Percentiles rank a stretch among this genome's conserved stretches.
phyloP scores from a whole-genome alignment of 345 rosid genomes.

The Ceriops tagal region DNA sequence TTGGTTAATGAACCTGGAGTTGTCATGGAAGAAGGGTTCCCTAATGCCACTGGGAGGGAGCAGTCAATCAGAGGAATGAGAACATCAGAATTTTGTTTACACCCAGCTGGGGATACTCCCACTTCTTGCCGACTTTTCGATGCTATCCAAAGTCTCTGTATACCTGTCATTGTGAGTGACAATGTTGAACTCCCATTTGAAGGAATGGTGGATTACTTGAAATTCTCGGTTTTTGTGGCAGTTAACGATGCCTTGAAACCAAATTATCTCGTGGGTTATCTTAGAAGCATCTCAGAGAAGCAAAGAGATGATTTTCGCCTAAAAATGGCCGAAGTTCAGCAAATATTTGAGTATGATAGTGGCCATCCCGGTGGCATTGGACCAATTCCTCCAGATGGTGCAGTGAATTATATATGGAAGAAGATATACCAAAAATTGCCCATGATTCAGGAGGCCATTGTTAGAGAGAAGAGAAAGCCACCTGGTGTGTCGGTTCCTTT shows the following conservation, averaged over 20 bases:
- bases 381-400: constrained; percentile 62
- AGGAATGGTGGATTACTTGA: constrained; percentile 70
- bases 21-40: constrained; percentile 95
- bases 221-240: constrained; percentile 72
- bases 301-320: constrained; percentile 50
- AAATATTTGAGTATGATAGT: constrained; percentile 60
- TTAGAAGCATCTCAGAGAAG: constrained; percentile 47
- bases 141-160: constrained; percentile 93
- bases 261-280: constrained; percentile 59
- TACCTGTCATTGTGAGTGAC: constrained; percentile 87
- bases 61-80: constrained; percentile 90
- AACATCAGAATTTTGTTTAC: constrained; percentile 86
- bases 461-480: constrained; percentile 69
- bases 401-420: constrained; percentile 86
- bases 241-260: constrained; percentile 71
- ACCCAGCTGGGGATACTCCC: constrained; percentile 97
- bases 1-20: constrained; percentile 52
- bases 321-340: constrained; percentile 57
- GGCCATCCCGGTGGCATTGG: constrained; percentile 65
- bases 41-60: constrained; percentile 88
- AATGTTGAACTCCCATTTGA: constrained; percentile 87
- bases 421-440: constrained; percentile 78
- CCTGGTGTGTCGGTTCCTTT: constrained; percentile 57
- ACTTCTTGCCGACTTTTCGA: constrained; percentile 95
- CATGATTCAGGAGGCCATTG: constrained; percentile 62